Evolutionary conservation across 148 eudicot genomes (phyloP).

Genomic region (Chenopodium album): DNA sequence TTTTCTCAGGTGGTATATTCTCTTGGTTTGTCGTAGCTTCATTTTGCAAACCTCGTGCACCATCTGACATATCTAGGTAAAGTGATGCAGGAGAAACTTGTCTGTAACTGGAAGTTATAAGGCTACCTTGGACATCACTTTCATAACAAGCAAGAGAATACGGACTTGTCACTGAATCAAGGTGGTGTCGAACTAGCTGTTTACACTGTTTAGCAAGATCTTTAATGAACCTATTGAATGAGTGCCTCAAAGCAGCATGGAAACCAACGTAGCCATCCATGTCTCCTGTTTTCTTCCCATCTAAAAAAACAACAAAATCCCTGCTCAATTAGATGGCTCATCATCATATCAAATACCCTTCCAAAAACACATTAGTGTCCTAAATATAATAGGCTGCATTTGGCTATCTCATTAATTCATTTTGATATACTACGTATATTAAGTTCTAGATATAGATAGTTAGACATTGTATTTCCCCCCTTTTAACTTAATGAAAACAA

Average conservation of each 20-base stretch:
- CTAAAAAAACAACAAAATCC: conserved; percentile 31
- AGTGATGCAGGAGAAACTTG: conserved; percentile 51
- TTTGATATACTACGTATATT: too few relatives aligned
- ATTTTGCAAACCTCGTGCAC: conserved; percentile 35
- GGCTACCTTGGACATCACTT: conserved; percentile 43
- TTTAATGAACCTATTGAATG: conserved; percentile 68
- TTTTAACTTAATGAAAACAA: too few relatives aligned
- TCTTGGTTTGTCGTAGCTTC: conserved; percentile 64
- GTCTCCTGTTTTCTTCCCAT: conserved; percentile 65
- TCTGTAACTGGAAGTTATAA: conserved; percentile 35
- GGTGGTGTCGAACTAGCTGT: conserved; percentile 84
- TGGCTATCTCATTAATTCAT: too few relatives aligned
- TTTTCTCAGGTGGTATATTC: conserved; percentile 72
- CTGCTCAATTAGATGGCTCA: background rate
- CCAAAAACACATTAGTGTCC: too few relatives aligned
- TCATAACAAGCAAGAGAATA: conserved; percentile 88
- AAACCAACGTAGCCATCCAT: conserved; percentile 95
- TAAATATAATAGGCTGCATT: too few relatives aligned
- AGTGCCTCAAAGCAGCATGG: conserved; percentile 87
- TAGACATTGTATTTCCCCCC: too few relatives aligned
- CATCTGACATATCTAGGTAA: conserved; percentile 71
- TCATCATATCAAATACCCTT: background rate
- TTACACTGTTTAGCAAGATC: conserved; percentile 85
- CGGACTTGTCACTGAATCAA: conserved; percentile 96
- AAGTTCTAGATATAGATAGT: too few relatives aligned